Conservation (phyloP, 73 alveolate species). For the Paramecium sonneborni region DNA sequence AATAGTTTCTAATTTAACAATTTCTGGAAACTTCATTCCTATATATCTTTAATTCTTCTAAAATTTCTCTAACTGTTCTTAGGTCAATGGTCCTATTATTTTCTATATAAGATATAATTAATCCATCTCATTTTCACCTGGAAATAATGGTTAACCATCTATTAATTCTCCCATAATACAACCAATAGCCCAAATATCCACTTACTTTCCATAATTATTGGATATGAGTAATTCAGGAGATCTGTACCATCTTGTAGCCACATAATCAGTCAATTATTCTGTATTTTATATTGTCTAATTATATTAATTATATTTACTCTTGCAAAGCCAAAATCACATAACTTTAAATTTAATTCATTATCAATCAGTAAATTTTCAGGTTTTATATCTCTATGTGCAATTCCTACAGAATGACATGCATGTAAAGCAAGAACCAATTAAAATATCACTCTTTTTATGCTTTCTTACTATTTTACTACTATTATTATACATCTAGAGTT, state of each 20-base stretch:
- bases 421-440: constrained; percentile 64
- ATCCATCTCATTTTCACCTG: constrained; percentile 93
- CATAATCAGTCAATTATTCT: constrained; percentile 63
- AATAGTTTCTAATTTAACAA: constrained; percentile 83
- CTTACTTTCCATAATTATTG: constrained; percentile 79
- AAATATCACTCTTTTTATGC: constrained; percentile 41
- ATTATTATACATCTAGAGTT: constrained; percentile 33
- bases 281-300: not conserved
- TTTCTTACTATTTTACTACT: constrained; percentile 39
- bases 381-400: constrained; percentile 63
- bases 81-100: constrained; percentile 83
- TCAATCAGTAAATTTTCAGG: constrained; percentile 64
- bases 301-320: not conserved
- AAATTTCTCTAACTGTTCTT: constrained; percentile 74
- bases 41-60: constrained; percentile 82
- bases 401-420: constrained; percentile 64
- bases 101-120: constrained; percentile 82
- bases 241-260: constrained; percentile 70
- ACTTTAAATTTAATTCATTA: constrained; percentile 46
- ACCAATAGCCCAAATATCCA: constrained; percentile 95
- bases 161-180: constrained; percentile 97
- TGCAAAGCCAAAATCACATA: constrained; percentile 70
- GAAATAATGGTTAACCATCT: constrained; percentile 92
- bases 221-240: constrained; percentile 58
- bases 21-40: constrained; percentile 85